Percentiles rank a stretch among this genome's conserved stretches.
Conservation (phyloP, 352 stramenopile species). For the Pythium coloratum region DNA sequence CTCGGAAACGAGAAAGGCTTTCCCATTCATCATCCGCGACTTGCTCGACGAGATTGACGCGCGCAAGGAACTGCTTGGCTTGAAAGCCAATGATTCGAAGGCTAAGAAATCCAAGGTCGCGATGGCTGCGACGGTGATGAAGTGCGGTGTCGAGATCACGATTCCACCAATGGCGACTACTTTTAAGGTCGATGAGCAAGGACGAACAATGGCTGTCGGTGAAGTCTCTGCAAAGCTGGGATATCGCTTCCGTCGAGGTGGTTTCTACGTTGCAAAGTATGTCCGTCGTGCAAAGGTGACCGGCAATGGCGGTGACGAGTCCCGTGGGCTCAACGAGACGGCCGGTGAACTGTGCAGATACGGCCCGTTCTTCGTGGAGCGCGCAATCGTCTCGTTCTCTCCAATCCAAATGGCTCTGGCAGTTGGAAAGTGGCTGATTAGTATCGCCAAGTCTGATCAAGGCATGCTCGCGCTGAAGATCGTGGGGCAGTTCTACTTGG, state of each 20-base stretch:
- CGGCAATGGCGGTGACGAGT: conserved; percentile 3
- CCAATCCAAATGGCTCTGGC: conserved; percentile 25
- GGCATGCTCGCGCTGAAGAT: conserved; percentile 35
- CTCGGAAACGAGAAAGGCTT: conserved; percentile 29
- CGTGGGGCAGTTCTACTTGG: conserved; percentile 26
- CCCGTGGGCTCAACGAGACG: conserved; percentile 11
- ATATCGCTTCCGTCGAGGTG: conserved; percentile 33
- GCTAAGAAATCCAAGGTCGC: conserved; percentile 12
- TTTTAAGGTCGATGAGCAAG: conserved; percentile 8
- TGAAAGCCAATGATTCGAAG: conserved; percentile 13
- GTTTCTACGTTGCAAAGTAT: conserved; percentile 53
- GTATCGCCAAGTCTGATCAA: conserved; percentile 28
- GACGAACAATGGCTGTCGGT: conserved; percentile 12
- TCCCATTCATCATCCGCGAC: conserved; percentile 49
- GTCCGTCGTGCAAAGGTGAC: conserved; percentile 24
- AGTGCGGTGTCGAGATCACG: conserved; percentile 31
- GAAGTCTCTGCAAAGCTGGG: conserved; percentile 27
- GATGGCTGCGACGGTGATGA: conserved; percentile 23
- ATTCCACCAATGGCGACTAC: conserved; percentile 14
- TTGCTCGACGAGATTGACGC: conserved; percentile 52
- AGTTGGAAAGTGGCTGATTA: conserved; percentile 21
- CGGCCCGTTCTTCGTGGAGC: conserved; percentile 46
- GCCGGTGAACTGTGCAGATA: conserved; percentile 50
- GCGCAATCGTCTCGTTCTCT: conserved; percentile 28
- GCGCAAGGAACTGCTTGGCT: conserved; percentile 33